Percentiles rank a stretch among this genome's conserved stretches.
Conservation (phyloP, 1,284 basidiomycete genomes). For the Austroboletus niveus region DNA sequence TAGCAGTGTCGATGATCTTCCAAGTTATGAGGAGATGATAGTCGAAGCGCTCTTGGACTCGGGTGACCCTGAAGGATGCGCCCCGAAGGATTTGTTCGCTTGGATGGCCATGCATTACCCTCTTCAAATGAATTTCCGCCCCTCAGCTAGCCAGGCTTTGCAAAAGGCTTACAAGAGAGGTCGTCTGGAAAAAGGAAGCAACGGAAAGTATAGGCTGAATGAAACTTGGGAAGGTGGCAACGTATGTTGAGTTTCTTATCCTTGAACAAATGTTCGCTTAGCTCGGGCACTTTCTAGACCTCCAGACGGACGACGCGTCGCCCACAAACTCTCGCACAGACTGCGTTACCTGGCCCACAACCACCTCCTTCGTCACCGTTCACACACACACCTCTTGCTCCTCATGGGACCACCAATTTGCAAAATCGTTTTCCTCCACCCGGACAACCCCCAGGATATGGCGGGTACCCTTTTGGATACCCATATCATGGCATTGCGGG, state of each 20-base stretch:
- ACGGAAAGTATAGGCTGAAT: conserved; percentile 71
- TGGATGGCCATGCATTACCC: conserved; percentile 80
- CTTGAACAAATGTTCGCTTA: conserved; percentile 6
- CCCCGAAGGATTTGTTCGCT: conserved; percentile 74
- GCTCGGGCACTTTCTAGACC: conserved; percentile 42
- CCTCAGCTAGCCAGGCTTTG: conserved; percentile 79
- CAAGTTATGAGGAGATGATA: conserved; percentile 86
- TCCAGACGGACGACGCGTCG: conserved; percentile 64
- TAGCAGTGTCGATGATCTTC: conserved; percentile 57
- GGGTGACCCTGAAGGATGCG: conserved; percentile 65
- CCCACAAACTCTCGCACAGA: conserved; percentile 55
- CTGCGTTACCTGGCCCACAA: conserved; percentile 34
- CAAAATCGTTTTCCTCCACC: conserved; percentile 33
- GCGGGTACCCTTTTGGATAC: conserved; percentile 26
- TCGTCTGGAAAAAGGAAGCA: conserved; percentile 65
- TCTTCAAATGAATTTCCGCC: conserved; percentile 81
- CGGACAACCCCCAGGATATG: conserved; percentile 30
- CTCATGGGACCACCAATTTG: conserved; percentile 30
- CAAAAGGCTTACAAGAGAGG: conserved; percentile 80
- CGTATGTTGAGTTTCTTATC: conserved; percentile 43
- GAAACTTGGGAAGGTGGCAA: conserved; percentile 75
- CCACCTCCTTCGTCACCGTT: conserved; percentile 52
- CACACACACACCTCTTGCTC: conserved; percentile 52
- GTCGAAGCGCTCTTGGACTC: conserved; percentile 68
- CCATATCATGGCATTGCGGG: conserved; percentile 17